These are phyloP conservation scores for Rosa chinensis DNA, from an alignment of 306 rosid species.

Conservation along the genomic window DNA sequence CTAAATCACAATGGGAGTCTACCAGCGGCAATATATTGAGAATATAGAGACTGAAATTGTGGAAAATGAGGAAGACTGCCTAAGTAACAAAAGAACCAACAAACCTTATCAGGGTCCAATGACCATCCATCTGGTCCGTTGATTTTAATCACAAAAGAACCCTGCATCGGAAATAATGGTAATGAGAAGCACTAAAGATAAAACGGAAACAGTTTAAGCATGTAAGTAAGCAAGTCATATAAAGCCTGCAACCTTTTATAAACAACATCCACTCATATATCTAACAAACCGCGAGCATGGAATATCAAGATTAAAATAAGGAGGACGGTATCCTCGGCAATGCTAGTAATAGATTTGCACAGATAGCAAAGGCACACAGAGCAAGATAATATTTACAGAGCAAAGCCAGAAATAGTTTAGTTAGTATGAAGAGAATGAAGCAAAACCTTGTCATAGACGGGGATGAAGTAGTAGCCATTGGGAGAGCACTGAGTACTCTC, in stretches of 20 bases:
- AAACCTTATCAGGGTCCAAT: constrained; percentile 89
- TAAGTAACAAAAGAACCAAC: constrained; percentile 2
- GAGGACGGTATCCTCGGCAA: background rate
- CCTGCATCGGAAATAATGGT: constrained; percentile 50
- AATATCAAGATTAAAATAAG: background rate
- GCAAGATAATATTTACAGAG: too few species aligned
- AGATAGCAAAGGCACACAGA: too few species aligned
- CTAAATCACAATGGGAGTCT: constrained; percentile 17
- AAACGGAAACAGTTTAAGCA: background rate
- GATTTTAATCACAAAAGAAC: constrained; percentile 77
- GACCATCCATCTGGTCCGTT: constrained; percentile 98
- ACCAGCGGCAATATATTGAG: background rate
- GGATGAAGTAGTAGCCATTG: constrained; percentile 97
- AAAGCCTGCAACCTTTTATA: too few species aligned
- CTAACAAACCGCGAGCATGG: background rate
- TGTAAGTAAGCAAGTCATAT: background rate
- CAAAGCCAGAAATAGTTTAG: too few species aligned
- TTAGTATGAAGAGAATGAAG: background rate
- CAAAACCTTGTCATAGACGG: constrained; percentile 92
- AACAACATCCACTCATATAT: too few species aligned
- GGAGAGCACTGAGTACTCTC: constrained; percentile 98
- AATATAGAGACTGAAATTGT: too few species aligned
- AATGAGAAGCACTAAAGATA: constrained; percentile 30
- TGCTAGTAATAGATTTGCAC: background rate
- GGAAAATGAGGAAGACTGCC: background rate